Base-by-base conservation (phyloP, 495 filamentous ascomycete genomes). In the Polyplosphaeria fusca region DNA sequence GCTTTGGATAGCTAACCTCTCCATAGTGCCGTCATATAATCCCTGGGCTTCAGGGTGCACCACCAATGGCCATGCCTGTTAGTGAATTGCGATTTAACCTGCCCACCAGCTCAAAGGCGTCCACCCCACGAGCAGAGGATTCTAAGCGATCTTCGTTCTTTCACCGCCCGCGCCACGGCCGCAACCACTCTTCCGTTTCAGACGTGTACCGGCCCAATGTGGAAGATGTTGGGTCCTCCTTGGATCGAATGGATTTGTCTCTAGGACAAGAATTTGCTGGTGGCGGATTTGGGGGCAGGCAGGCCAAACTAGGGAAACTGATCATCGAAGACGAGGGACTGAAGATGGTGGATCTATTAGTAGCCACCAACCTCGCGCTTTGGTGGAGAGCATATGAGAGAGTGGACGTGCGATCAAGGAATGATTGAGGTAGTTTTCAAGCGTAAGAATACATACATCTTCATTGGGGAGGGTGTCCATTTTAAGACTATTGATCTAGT, bases 301-400 rank as follows among this genome's bases (percentile, higher is more conserved):
- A 88, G 58, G 92, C 88, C 0, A 96, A 97, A 71, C 75, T 98
- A 65, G 92, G 92, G 1, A 98, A 96, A 72, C 68, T 96, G 51
- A 87, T 98, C 28, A 80, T 97, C 22, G 85, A 91, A 60, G 85
- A 92, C 59, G 92, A 95, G 47, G 93, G 93, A 0, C 74, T 95
- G 51, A 94, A 94, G 72, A 96, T 98, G 93, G 66, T 96, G 62
- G 93, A 98, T 77, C 67, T 98, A 47, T 78, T 95, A 1, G 89
- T 97, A 24, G 88, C 92, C 9, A 86, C 91, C 37, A 96, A 93
- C 67, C 79, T 97, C 71, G 87, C 85, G 0, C 78, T 96, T 37
- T 97, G 91, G 87, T 96, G 92, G 93, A 85, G 83, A 60, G 82
- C 86, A 1, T 96, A 89, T 82, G 89, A 91, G 56, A 77, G 71